Base-by-base conservation (phyloP, 1,139 yeast species). In the Debaryomyces fabryi region DNA sequence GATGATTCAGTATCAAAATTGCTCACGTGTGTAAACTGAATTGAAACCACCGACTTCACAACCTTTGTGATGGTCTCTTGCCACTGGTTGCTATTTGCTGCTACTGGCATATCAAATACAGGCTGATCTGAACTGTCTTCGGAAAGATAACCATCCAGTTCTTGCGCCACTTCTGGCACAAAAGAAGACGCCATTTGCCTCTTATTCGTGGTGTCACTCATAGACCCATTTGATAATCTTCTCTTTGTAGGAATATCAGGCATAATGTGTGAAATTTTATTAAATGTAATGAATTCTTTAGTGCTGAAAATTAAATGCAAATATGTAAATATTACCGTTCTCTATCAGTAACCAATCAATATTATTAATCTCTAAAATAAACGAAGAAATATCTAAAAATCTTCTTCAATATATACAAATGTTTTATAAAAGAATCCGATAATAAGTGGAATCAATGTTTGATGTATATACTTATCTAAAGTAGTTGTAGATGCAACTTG, bases 1-100 rank as follows among this genome's bases (percentile, higher is more conserved):
- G 96, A 85, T 2, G 84, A 69, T 58, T 92, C 98, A 34, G 96
- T 86, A 62, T 92, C 98, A 61, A 91, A 91, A 52, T 86, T 83
- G 15, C 85, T 82, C n/a, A 89, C 90, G 63, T 87, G 95, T 13
- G 96, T 80, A 61, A 91, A 91, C 65, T 90, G 96, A 49, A 92
- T 85, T 1, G 96, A 88, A 1, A 92, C 97, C 15, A 92, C 97
- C 6, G 91, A 81, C 57, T 85, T 82, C 32, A 92, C 96, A 3
- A 90, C 97, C 48, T 79, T 78, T 46, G 90, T 84, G 46, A 92
- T 89, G 1, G 97, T 88, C 35, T 75, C 74, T 61, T 87, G 93
- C 98, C 98, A 92, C 38, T 57, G 50, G 40, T 58, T 60, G 35
- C 55, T 56, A 35, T 57, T 39, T 4, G 39, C 34, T 20, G 44